Evolutionary conservation across 106 monocot species (phyloP), one percentile per base, ranked within the genome.

Genomic region (Dendrobium huoshanense): DNA sequence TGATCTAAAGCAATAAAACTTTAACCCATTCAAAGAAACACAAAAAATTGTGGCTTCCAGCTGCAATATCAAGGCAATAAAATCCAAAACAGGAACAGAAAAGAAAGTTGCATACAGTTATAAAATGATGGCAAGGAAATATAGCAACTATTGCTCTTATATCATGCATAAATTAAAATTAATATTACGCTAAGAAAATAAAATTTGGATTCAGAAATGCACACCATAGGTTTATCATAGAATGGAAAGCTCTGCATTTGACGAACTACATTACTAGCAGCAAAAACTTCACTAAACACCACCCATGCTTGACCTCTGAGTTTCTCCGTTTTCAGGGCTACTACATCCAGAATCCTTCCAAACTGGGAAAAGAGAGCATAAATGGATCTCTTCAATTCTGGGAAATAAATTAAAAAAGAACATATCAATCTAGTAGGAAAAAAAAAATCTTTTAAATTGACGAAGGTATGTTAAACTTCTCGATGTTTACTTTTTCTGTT

Each of bases 251-350:
- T 92, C 79, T 94, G 96, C 96, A 92, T 92, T 82, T 94, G 94
- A 20, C 96, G 88, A 41, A 96, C 93, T 42, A 94, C 96, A 78
- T 86, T 84, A 64, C 94, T 96, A 48, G 96, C 89, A 85, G 96
- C 90, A 58, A 94, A 92, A 31, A 96, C 92, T 89, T 96, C 94
- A 75, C 87, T 90, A 45, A 96, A 96, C 16, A 89, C 93, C 75
- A 96, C 87, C 96, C 94, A 96, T 79, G 96, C 96, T 85, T 96
- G 96, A 37, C 96, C 96, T 65, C 94, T 82, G 51, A 94, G 93
- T 84, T 88, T 94, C 9, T 79, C 47, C 24, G 96, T 96, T 70
- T 94, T 96, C 22, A 96, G 73, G 33, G 94, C 89, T 58, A 96
- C 96, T 5, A 96, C 86, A 85, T 96, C 96, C 72, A 96, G 81